Base-by-base conservation (phyloP, 129 eudicot genomes). In the Pulicaria dysenterica region DNA sequence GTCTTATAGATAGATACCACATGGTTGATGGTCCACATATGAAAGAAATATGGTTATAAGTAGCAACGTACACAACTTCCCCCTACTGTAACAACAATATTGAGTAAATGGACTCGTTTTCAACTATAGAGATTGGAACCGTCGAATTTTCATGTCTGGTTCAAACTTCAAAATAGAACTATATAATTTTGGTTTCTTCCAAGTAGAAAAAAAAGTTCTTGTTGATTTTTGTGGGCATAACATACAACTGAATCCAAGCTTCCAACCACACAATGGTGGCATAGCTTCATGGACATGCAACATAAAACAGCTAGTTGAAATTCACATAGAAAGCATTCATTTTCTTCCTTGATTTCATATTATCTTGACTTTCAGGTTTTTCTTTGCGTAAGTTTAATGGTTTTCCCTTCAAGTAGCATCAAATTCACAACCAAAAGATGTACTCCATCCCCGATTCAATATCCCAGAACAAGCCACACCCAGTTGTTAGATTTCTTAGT, bases 21-120 rank as follows among this genome's bases (percentile, higher is more conserved):
- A 12, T 17, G 10, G 5, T 6, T 66, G 16, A 56, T 16, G 36
- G 1, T 7, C 15, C 57, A 45, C 71, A 24, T 55, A 71, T 57
- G 36, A 71, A 71, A 71, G 24, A 57, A 19, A 43, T 57, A 57
- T 31, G 43, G 44, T 7, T 53, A n/a, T 63, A 69, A 54, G 41
- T 8, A 70, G 39, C 40, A 69, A 15, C 40, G 8, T 51, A 53
- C 53, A 70, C 16, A 51, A 70, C 64, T 61, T 11, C 19, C 64
- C 50, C 50, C 61, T 16, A 40, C 4, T 63, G 51, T 63, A 15
- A 41, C 17, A 63, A 41, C 0, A 5, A 43, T 13, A 10, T 58
- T 58, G 15, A 58, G 8, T 14, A 14, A 51, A 5, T 15, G 58
- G 58, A 16, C 17, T 17, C 9, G 31, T 24, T 24, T 24, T 0